Base-by-base conservation (phyloP, 345 rosid genomes). In the Ceriops tagal region DNA sequence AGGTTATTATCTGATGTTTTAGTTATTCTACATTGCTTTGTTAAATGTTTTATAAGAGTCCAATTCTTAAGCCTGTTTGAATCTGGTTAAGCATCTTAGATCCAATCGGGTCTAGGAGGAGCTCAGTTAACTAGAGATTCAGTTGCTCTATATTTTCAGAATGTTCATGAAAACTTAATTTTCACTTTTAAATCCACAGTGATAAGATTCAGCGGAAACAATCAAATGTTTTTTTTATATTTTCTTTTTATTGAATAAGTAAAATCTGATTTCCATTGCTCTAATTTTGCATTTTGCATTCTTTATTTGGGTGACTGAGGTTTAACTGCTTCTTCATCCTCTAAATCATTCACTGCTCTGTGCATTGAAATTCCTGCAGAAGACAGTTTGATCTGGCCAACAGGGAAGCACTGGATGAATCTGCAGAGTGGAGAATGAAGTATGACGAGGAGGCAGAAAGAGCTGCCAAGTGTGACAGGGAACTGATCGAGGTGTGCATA, bases 361-460 rank as follows among this genome's bases (percentile, higher is more conserved):
- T 46, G 32, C 15, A 30, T 55, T 74, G 32, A 6, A 43, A 60
- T 55, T 69, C 59, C 66, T 85, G 81, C 58, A 93, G 97, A 77
- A 84, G 83, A 73, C 92, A 95, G 73, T 91, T 95, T 70, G 99
- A 95, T 86, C 80, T 91, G 10, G 97, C 97, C 0, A 89, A 89
- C 75, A 84, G 87, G 70, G 97, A 95, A 63, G 97, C 99, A 55
- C 81, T 89, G 93, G 96, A 95, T 69, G 99, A 91, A 77, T 88
- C 99, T 64, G 96, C 97, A 1, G 99, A 88, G 39, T 95, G 99
- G 99, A 79, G 99, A 62, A 67, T 76, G 81, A 86, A 78, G 74
- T 95, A 83, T 73, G 99, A 91, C 61, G 72, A 43, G 34, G 89
- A 95, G 75, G 77, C 78, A 5, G 91, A 82, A 71, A 87, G 81